Base-by-base conservation (phyloP, 768 basidiomycete genomes). In the Flagelloscypha sp. region DNA sequence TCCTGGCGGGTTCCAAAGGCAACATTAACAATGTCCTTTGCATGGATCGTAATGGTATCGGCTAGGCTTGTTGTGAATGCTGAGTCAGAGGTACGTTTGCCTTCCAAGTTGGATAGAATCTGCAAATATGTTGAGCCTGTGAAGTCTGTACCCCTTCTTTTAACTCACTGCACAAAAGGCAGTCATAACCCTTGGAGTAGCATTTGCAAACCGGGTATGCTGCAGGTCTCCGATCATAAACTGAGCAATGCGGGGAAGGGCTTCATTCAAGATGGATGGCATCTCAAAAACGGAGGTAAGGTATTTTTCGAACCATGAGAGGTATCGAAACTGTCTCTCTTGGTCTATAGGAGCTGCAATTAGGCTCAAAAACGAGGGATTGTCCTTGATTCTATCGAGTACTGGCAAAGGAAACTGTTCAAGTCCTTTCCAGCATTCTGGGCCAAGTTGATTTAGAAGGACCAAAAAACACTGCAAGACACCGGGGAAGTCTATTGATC, bases 381-480 rank as follows among this genome's bases (percentile, higher is more conserved):
- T 97, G 50, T 87, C 79, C 52, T 84, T 84, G 49, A 97, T 72
- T 10, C 80, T 72, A 48, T 86, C 87, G 47, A 94, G 81, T 6
- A 89, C 70, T 23, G 83, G 68, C 45, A 79, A 72, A 3, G 89
- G 81, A 48, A n/a, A n/a, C n/a, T 79, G 85, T 47, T 86, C 79
- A 4, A 74, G 63, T 1, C 72, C 70, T 44, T 85, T 53, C 93
- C 94, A 97, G 10, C 89, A 53, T 8, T 63, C 49, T 3, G 56
- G 45, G 1, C 66, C 67, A 33, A 81, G 50, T 16, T 79, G 71
- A 41, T 74, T 70, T 22, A 84, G 55, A 20, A 88, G 62, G 29
- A 76, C 56, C 7, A 72, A 56, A 42, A 84, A 75, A 38, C 68
- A 77, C 44, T 59, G 67, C 27, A 82, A 61, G 40, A 83, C 65